These are phyloP conservation scores for Microcos paniculata DNA, from an alignment of 345 rosid genomes.

Conservation along the genomic window DNA sequence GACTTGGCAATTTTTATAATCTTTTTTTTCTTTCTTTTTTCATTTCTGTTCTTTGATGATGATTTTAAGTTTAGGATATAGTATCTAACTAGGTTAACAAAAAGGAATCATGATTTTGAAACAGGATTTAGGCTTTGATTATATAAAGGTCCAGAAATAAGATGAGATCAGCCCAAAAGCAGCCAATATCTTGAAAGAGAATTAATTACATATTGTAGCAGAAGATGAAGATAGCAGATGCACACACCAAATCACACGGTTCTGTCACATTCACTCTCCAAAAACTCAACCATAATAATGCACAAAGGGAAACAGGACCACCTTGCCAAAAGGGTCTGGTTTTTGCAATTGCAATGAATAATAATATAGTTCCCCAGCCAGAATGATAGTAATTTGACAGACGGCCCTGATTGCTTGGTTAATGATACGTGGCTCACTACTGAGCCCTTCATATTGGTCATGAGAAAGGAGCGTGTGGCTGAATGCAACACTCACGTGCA, in stretches of 20 bases:
- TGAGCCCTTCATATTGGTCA: conserved; percentile 13
- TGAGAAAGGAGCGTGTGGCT: conserved; percentile 23
- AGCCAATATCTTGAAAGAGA: background rate
- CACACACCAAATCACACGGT: background rate
- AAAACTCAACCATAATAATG: conserved; percentile 9
- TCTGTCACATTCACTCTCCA: conserved; percentile 7
- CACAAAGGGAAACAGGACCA: conserved; percentile 23
- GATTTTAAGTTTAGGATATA: background rate
- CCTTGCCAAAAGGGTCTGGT: conserved; percentile 14
- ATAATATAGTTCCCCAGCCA: background rate
- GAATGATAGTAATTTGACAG: background rate
- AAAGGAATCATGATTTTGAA: background rate
- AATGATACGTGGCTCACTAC: conserved; percentile 17
- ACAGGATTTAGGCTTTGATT: background rate
- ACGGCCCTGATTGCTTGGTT: conserved; percentile 5
- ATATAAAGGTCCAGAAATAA: background rate
- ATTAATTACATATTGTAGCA: background rate
- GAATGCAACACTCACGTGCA: conserved; percentile 23
- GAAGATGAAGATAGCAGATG: background rate
- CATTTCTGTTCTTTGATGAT: background rate
- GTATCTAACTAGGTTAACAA: background rate
- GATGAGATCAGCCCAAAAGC: background rate
- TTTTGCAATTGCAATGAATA: background rate
- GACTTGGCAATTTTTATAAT: background rate
- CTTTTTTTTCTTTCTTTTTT: background rate